Percentiles rank a stretch among this genome's conserved stretches.
Evolutionary conservation across 108 stramenopile species (phyloP).

Genomic region (Aurantiochytrium sp.): DNA sequence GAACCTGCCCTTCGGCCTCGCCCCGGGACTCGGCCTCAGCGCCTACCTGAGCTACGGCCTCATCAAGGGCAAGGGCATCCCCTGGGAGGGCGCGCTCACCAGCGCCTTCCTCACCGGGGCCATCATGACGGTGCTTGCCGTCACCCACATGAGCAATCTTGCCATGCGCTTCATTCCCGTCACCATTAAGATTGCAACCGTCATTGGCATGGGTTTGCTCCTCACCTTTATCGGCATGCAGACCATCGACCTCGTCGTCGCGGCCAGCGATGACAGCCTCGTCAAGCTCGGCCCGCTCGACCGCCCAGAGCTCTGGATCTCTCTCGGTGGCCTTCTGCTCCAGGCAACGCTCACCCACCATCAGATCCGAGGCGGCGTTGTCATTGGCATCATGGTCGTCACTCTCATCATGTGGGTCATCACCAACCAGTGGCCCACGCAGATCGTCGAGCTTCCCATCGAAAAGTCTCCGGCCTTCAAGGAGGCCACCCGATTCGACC

Average conservation of each 20-base stretch:
- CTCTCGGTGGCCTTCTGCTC: slow-evolving; percentile 42
- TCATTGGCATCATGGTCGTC: slow-evolving; percentile 45
- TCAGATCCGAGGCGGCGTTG: slow-evolving; percentile 48
- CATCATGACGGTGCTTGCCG: neutral
- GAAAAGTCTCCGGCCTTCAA: neutral
- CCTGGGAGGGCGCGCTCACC: neutral
- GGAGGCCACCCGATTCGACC: slow-evolving; percentile 23
- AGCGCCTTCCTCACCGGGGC: slow-evolving; percentile 2
- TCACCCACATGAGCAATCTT: neutral
- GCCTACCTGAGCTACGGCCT: slow-evolving; percentile 54
- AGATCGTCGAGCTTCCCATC: slow-evolving; percentile 40
- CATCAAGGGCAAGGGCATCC: slow-evolving; percentile 30
- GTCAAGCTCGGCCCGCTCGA: slow-evolving; percentile 47
- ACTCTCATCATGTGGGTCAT: slow-evolving; percentile 40
- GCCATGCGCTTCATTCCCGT: slow-evolving; percentile 26
- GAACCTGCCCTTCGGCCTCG: slow-evolving; percentile 58
- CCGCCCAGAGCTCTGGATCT: slow-evolving; percentile 30
- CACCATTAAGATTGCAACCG: slow-evolving; percentile 46
- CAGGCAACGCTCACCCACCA: slow-evolving; percentile 43
- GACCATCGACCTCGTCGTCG: slow-evolving; percentile 42
- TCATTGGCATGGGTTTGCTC: slow-evolving; percentile 58
- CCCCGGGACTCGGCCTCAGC: slow-evolving; percentile 52
- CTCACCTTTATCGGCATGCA: slow-evolving; percentile 56
- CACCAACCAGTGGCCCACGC: slow-evolving; percentile 27
- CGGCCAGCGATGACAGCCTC: slow-evolving; percentile 37